Base-by-base conservation (phyloP, 169 alveolate species). In the Babesia gibsoni region DNA sequence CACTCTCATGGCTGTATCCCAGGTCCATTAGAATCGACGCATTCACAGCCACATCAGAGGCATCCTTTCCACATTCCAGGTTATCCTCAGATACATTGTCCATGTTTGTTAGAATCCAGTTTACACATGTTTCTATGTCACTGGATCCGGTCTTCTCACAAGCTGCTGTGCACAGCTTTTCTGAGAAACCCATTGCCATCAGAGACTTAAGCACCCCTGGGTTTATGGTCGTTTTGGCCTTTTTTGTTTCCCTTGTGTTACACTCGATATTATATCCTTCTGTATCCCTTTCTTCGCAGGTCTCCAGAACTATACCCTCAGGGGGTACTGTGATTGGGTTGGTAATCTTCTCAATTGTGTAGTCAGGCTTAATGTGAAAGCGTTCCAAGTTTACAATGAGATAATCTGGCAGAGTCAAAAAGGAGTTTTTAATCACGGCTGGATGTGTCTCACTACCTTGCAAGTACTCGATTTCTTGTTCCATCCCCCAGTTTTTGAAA, bases 71-170 rank as follows among this genome's bases (percentile, higher is more conserved):
- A 1, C 69, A 46, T 16, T 30, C 22, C 20, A 41, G 1, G 10
- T 20, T 12, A 8, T 52, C 53, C 50, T 48, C 52, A 20, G 84
- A 48, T 22, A 49, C 48, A 39, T 36, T 27, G 25, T 65, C 79
- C 57, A 59, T 73, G 50, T 84, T 79, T n/a, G 79, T 14, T n/a
- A 84, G 58, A 9, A 84, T 84, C 91, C 91, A 84, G 50, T 84
- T 68, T 22, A 84, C 54, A 42, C 91, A 84, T 20, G 48, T 30
- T 32, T 84, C 87, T 2, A 68, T 33, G 53, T 84, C 79, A 27
- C 27, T 61, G 27, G 90, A 65, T 6, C 46, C 59, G 2, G 80
- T 65, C 0, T 22, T 8, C n/a, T 70, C 61, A 7, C 39, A 8
- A 4, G 70, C 59, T 36, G 41, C 42, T 8, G 73, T 65, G 36